Percentiles rank a stretch among this genome's conserved stretches.
Evolutionary conservation across 116 monocot species (phyloP).

Genomic region (Papilionanthe hybrid): DNA sequence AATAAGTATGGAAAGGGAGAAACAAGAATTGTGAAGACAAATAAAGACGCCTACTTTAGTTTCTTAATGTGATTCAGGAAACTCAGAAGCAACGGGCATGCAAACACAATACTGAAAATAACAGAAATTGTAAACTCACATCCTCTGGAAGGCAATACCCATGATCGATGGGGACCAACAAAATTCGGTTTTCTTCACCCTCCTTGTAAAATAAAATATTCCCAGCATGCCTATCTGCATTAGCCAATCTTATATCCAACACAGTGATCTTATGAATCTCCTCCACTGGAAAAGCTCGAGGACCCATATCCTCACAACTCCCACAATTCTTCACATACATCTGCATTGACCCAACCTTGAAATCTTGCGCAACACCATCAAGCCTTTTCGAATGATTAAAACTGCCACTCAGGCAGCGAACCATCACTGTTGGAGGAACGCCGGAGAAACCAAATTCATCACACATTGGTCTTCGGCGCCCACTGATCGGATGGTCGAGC

Average conservation of each 20-base stretch:
- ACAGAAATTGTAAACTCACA: slow-evolving; percentile 34
- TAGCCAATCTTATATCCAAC: slow-evolving; percentile 86
- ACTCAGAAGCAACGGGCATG: too few species aligned
- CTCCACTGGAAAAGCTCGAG: slow-evolving; percentile 58
- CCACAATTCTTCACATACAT: slow-evolving; percentile 77
- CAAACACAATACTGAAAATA: neutral
- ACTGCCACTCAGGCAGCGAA: slow-evolving; percentile 40
- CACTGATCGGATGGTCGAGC: slow-evolving; percentile 62
- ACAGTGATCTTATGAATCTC: slow-evolving; percentile 88
- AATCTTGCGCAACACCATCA: slow-evolving; percentile 4
- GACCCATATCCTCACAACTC: slow-evolving; percentile 87
- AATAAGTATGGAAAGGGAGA: too few species aligned
- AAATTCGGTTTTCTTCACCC: slow-evolving; percentile 32
- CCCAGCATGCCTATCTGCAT: slow-evolving; percentile 87
- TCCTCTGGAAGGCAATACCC: slow-evolving; percentile 89
- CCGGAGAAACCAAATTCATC: slow-evolving; percentile 68
- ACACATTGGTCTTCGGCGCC: slow-evolving; percentile 24
- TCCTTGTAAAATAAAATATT: slow-evolving; percentile 65
- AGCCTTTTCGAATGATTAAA: slow-evolving; percentile 46
- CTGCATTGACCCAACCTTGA: slow-evolving; percentile 84
- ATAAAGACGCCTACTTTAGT: too few species aligned
- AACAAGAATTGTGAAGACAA: too few species aligned
- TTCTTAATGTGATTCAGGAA: too few species aligned
- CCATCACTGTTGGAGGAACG: slow-evolving; percentile 77
- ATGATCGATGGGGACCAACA: slow-evolving; percentile 83